Base-by-base conservation (phyloP, 2,329 filamentous ascomycete genomes). In the Apiospora aurea region DNA sequence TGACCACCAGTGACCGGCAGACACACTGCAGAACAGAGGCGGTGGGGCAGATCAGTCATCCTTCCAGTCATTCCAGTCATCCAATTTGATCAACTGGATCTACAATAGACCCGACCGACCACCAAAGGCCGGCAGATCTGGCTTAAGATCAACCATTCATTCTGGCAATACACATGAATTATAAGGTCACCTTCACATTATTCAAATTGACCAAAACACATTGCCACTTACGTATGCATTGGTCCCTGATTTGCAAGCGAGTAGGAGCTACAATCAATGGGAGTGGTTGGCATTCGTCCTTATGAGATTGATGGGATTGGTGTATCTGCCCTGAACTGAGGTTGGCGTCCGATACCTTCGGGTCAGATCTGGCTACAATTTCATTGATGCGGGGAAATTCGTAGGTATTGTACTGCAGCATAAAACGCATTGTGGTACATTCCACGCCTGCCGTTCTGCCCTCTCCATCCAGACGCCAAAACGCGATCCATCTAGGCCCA, bases 11-110 rank as follows among this genome's bases (percentile, higher is more conserved):
- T 1, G 26, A 29, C 26, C 26, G 3, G 26, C 26, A 29, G 26
- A 29, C 26, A 3, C 2, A 29, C 26, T 29, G 7, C 18, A n/a
- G 18, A 6, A 64, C 29, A 38, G n/a, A n/a, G 6, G 16, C 3
- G 16, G 57, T 24, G 57, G 57, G 57, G 57, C 57, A 18, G 29
- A 64, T 64, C 57, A 64, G 34, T 64, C 57, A 64, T 41, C 34
- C n/a, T 6, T 21, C 34, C 34, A 38, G 34, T 38, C 34, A 38
- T 5, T 5, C 16, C 43, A 44, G 43, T 44, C 16, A 16, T 21
- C 21, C 16, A 18, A 47, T 21, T 47, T 47, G 44, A 47, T 18
- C 5, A 47, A 47, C 21, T 47, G 44, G 44, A 47, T 47, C 44
- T 47, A 21, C 44, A 47, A 21, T 47, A 7, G 14, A 46, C 14